These are phyloP conservation scores for Punica granatum DNA, from an alignment of 345 rosid genomes.

Conservation along the genomic window DNA sequence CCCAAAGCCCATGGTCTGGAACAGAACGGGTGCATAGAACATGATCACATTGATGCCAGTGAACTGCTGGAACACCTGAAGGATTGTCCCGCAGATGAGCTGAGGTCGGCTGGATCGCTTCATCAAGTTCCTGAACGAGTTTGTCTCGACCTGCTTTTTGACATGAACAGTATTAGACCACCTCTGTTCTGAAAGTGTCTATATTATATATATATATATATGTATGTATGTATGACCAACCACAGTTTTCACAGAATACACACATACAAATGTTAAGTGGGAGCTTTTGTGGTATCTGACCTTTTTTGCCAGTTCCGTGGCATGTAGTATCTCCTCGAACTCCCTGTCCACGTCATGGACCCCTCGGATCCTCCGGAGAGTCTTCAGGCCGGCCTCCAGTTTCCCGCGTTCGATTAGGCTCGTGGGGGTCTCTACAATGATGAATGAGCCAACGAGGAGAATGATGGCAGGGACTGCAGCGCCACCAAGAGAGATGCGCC, in stretches of 20 bases:
- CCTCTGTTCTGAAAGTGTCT: too few relatives aligned
- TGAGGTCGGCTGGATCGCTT: slow-evolving; percentile 26
- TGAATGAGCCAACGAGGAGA: slow-evolving; percentile 38
- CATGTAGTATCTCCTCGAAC: slow-evolving; percentile 20
- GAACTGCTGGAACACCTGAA: slow-evolving; percentile 37
- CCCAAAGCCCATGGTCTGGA: slow-evolving; percentile 61
- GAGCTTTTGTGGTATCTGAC: slow-evolving; percentile 13
- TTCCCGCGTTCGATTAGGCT: slow-evolving; percentile 50
- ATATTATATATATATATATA: too few relatives aligned
- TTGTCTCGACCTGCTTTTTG: neutral
- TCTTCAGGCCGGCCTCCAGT: slow-evolving; percentile 31
- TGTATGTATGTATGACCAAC: too few relatives aligned
- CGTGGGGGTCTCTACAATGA: slow-evolving; percentile 51
- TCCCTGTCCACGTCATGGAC: slow-evolving; percentile 23
- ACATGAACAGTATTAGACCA: neutral
- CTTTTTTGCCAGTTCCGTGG: slow-evolving; percentile 25
- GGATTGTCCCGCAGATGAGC: slow-evolving; percentile 20
- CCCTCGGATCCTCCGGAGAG: slow-evolving; percentile 38
- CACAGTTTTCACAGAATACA: too few relatives aligned
- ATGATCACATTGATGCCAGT: slow-evolving; percentile 42
- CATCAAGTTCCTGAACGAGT: slow-evolving; percentile 38
- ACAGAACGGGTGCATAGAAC: slow-evolving; percentile 58
- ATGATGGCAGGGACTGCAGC: slow-evolving; percentile 38
- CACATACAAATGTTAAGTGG: too few relatives aligned
- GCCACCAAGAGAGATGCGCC: slow-evolving; percentile 31